Conservation (phyloP, 2,329 filamentous ascomycete species). For the Arachnopeziza araneosa region DNA sequence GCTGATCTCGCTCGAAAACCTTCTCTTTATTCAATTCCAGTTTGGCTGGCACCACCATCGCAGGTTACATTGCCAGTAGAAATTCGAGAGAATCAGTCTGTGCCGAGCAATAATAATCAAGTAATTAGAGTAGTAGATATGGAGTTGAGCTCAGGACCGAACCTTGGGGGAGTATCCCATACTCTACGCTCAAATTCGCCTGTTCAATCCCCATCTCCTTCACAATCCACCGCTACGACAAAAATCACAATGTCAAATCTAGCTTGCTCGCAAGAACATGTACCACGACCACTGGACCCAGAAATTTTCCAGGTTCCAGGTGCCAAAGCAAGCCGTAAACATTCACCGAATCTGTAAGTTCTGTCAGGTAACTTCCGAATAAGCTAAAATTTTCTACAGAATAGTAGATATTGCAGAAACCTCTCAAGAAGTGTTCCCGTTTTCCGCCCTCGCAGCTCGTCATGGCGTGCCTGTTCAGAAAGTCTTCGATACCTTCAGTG, state of each 20-base stretch:
- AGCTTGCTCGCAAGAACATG: background rate
- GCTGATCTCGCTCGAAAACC: slow-evolving; percentile 23
- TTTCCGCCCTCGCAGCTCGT: slow-evolving; percentile 39
- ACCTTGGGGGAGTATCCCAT: background rate
- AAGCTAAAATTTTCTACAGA: slow-evolving; percentile 31
- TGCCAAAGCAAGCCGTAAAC: slow-evolving; percentile 6
- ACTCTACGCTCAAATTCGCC: background rate
- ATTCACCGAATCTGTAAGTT: slow-evolving; percentile 25
- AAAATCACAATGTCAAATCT: background rate
- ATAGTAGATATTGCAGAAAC: slow-evolving; percentile 46
- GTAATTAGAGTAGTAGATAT: background rate
- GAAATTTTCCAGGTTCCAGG: slow-evolving; percentile 7
- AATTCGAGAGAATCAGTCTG: background rate
- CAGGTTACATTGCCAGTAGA: background rate
- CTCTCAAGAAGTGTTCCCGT: slow-evolving; percentile 41
- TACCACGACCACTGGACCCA: background rate
- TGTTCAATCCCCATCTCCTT: background rate
- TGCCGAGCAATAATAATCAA: background rate
- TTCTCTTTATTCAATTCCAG: slow-evolving; percentile 25
- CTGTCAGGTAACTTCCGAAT: slow-evolving; percentile 1
- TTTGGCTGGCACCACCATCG: slow-evolving; percentile 13
- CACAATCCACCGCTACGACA: background rate
- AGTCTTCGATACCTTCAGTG: slow-evolving; percentile 42
- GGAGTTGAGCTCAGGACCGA: background rate
- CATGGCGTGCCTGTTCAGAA: slow-evolving; percentile 39